Conservation (phyloP, 768 basidiomycete genomes). For the Suillus discolor region DNA sequence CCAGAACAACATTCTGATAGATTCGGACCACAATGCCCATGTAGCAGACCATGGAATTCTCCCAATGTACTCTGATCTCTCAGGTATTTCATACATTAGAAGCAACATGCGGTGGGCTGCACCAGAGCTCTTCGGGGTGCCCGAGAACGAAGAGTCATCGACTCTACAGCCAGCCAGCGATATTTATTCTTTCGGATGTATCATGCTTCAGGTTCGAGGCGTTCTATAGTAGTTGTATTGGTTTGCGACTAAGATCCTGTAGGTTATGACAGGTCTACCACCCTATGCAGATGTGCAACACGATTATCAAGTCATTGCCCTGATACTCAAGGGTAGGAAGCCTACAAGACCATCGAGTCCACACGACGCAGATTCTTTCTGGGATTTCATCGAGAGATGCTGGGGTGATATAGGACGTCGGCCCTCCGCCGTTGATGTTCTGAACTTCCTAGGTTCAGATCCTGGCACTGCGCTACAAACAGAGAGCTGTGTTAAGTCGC, state of each 20-base stretch:
- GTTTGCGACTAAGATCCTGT: not conserved
- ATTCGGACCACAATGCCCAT: too few species aligned
- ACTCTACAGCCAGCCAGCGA: not conserved
- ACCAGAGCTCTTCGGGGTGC: not conserved
- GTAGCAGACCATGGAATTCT: too few species aligned
- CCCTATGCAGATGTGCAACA: constrained; percentile 4
- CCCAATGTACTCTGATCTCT: too few species aligned
- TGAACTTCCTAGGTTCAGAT: too few species aligned
- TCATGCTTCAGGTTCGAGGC: constrained; percentile 6
- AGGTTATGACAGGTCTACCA: constrained; percentile 9
- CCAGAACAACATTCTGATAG: too few species aligned
- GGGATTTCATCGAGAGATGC: constrained; percentile 1
- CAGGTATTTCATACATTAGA: too few species aligned
- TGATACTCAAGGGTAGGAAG: constrained; percentile 13
- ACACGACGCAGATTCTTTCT: constrained; percentile 18
- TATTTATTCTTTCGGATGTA: constrained; percentile 7
- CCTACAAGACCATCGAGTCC: constrained; percentile 18
- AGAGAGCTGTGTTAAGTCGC: too few species aligned
- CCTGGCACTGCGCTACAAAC: too few species aligned
- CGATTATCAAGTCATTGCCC: constrained; percentile 23
- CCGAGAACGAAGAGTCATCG: not conserved
- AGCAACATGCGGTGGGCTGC: constrained; percentile 2
- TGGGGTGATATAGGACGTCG: constrained; percentile 16
- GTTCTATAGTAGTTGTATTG: not conserved
- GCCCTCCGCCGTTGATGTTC: not conserved